Evolutionary conservation across 2,329 filamentous ascomycete species (phyloP).

Genomic region (Thermomyces lanuginosus): DNA sequence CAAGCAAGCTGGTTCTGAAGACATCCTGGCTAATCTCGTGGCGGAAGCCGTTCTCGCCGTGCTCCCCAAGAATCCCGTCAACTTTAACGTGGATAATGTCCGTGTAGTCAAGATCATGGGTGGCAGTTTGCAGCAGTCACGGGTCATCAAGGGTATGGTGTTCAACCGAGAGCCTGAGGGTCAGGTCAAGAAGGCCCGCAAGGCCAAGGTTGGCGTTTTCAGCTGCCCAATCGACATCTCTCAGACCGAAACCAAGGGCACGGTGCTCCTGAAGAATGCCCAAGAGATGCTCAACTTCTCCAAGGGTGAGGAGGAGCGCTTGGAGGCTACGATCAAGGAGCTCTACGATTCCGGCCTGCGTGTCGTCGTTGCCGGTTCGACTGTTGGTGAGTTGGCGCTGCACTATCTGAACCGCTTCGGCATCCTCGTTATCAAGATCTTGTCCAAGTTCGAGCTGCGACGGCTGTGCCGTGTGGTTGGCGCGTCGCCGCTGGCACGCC

Average conservation of each 20-base stretch:
- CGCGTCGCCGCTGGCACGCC: slow-evolving; percentile 83
- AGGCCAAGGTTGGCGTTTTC: slow-evolving; percentile 93
- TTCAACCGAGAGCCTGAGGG: slow-evolving; percentile 93
- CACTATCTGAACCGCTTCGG: slow-evolving; percentile 97
- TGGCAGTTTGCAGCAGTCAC: slow-evolving; percentile 82
- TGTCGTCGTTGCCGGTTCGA: slow-evolving; percentile 79
- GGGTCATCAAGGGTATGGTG: slow-evolving; percentile 94
- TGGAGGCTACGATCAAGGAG: slow-evolving; percentile 86
- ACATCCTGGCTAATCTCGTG: slow-evolving; percentile 70
- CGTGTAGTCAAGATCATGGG: slow-evolving; percentile 99
- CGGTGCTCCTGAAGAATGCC: slow-evolving; percentile 87
- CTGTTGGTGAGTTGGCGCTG: slow-evolving; percentile 86
- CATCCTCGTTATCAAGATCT: slow-evolving; percentile 88
- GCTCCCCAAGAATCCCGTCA: slow-evolving; percentile 81
- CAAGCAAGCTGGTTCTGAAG: slow-evolving; percentile 91
- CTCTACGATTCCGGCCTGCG: slow-evolving; percentile 84
- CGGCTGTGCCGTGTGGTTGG: slow-evolving; percentile 90
- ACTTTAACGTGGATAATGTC: slow-evolving; percentile 98
- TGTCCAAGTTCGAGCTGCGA: slow-evolving; percentile 95
- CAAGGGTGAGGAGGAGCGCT: slow-evolving; percentile 84
- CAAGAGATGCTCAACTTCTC: slow-evolving; percentile 99
- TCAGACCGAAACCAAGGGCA: slow-evolving; percentile 98
- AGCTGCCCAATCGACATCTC: slow-evolving; percentile 89
- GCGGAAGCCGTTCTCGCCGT: slow-evolving; percentile 72
- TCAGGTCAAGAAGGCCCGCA: slow-evolving; percentile 71